These are phyloP conservation scores for Flaveria bidentis DNA, from an alignment of 129 eudicot genomes.

Conservation along the genomic window DNA sequence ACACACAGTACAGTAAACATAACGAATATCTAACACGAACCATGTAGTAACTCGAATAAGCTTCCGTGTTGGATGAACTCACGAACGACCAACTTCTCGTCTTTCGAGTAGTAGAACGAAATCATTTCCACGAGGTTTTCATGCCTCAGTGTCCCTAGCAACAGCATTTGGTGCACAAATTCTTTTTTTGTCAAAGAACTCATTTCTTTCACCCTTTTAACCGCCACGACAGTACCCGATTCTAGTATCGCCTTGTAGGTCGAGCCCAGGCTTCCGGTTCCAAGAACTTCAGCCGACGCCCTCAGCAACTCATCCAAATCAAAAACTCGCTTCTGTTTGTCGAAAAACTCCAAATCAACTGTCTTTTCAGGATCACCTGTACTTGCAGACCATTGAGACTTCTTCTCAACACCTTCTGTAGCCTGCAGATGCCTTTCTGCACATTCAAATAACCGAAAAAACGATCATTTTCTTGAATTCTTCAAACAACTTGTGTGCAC, in stretches of 20 bases:
- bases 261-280: slow-evolving; percentile 64
- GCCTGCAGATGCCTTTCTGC: slow-evolving; percentile 26
- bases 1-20: not conserved
- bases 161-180: slow-evolving; percentile 63
- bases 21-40: slow-evolving; percentile 35
- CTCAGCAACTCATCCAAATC: slow-evolving; percentile 75
- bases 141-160: slow-evolving; percentile 59
- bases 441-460: not conserved
- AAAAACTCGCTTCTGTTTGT: slow-evolving; percentile 46
- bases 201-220: slow-evolving; percentile 53
- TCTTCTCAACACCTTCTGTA: slow-evolving; percentile 23
- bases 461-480: not conserved
- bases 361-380: slow-evolving; percentile 51
- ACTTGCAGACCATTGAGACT: slow-evolving; percentile 47
- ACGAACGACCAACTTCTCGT: slow-evolving; percentile 61
- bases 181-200: slow-evolving; percentile 55
- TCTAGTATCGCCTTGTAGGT: slow-evolving; percentile 71
- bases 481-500: not conserved
- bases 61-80: slow-evolving; percentile 60
- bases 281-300: slow-evolving; percentile 66
- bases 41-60: slow-evolving; percentile 62
- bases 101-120: slow-evolving; percentile 56
- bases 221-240: slow-evolving; percentile 46
- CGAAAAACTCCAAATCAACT: slow-evolving; percentile 48
- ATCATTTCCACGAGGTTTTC: slow-evolving; percentile 56